Percentiles rank a stretch among this genome's conserved stretches.
These are phyloP conservation scores for Thalia dealbata DNA, from an alignment of 176 grass and related monocot genomes.

Conservation along the genomic window DNA sequence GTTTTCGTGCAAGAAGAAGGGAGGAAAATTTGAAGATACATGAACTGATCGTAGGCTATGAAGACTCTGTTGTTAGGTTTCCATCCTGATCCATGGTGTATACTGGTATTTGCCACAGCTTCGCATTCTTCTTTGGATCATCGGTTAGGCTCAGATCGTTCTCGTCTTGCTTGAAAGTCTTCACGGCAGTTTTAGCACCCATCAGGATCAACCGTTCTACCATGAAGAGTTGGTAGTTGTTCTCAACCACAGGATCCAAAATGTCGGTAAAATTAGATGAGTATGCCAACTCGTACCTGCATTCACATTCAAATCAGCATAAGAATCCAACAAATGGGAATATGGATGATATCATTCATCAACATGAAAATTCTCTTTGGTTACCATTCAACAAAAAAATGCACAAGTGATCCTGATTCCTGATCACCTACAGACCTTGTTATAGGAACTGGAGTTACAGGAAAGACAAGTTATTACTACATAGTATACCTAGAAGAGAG, in stretches of 20 bases:
- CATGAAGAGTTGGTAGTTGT: slow-evolving; percentile 93
- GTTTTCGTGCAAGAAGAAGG: slow-evolving; percentile 52
- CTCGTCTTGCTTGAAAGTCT: slow-evolving; percentile 83
- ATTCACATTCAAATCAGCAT: not conserved
- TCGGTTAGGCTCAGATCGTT: slow-evolving; percentile 71
- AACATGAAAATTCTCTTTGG: too few relatives aligned
- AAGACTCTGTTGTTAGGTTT: not conserved
- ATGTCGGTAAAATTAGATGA: slow-evolving; percentile 77
- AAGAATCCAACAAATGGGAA: not conserved
- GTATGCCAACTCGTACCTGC: slow-evolving; percentile 71
- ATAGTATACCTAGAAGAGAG: slow-evolving; percentile 48
- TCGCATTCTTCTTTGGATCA: slow-evolving; percentile 76
- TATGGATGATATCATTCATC: too few relatives aligned
- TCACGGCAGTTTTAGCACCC: slow-evolving; percentile 73
- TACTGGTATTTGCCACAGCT: slow-evolving; percentile 72
- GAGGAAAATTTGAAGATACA: slow-evolving; percentile 50
- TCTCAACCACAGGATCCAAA: slow-evolving; percentile 64
- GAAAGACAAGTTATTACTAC: too few relatives aligned
- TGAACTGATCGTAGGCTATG: not conserved
- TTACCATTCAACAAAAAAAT: too few relatives aligned
- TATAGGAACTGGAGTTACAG: too few relatives aligned
- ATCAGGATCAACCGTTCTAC: slow-evolving; percentile 75
- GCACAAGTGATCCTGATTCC: too few relatives aligned
- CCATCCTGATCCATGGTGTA: slow-evolving; percentile 30
- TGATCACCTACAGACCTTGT: too few relatives aligned